Percentiles rank a stretch among this genome's conserved stretches.
Evolutionary conservation across 192 early-diverging fungal genomes (phyloP).

Genomic region (Entrophospora sp.): DNA sequence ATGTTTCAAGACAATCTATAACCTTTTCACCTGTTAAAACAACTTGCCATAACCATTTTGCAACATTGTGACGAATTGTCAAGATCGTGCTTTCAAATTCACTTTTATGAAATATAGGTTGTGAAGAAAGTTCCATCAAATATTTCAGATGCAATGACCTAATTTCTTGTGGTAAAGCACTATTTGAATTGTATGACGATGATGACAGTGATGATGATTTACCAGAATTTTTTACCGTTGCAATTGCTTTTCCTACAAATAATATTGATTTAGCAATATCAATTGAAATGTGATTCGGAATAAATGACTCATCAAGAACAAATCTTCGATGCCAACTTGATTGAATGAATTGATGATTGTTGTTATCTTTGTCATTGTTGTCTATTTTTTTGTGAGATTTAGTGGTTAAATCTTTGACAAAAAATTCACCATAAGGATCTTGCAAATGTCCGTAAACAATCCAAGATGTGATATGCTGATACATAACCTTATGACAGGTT

Average conservation of each 20-base stretch:
- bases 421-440: slow-evolving; percentile 59
- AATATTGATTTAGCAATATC: slow-evolving; percentile 50
- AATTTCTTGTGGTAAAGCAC: slow-evolving; percentile 13
- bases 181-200: slow-evolving; percentile 24
- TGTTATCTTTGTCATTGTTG: background rate
- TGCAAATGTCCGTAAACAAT: slow-evolving; percentile 55
- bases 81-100: slow-evolving; percentile 36
- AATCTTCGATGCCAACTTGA: slow-evolving; percentile 43
- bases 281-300: slow-evolving; percentile 45
- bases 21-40: slow-evolving; percentile 57
- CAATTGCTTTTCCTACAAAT: slow-evolving; percentile 60
- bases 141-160: slow-evolving; percentile 15
- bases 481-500: slow-evolving; percentile 42
- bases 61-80: slow-evolving; percentile 44
- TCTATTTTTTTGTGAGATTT: too few relatives aligned
- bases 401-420: slow-evolving; percentile 30
- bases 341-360: slow-evolving; percentile 12
- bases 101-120: slow-evolving; percentile 27
- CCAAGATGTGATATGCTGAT: slow-evolving; percentile 54
- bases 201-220: too few relatives aligned
- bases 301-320: slow-evolving; percentile 29
- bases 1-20: slow-evolving; percentile 47
- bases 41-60: slow-evolving; percentile 52
- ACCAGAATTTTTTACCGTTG: slow-evolving; percentile 36
- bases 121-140: slow-evolving; percentile 20